Evolutionary conservation across 2,329 filamentous ascomycete species (phyloP).

Genomic region (Blumeria graminis): DNA sequence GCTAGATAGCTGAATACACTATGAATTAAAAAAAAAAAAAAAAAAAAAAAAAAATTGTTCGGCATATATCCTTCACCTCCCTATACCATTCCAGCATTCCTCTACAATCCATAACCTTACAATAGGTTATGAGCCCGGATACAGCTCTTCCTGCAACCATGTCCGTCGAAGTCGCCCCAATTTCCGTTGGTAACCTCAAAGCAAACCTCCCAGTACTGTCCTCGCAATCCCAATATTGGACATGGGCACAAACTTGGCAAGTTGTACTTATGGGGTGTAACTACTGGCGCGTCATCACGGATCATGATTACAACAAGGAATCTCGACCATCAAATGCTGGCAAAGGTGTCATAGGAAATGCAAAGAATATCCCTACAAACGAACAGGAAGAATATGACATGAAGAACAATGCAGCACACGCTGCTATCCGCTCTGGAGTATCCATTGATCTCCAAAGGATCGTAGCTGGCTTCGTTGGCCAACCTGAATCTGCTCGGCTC

Average conservation of each 20-base stretch:
- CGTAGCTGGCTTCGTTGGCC: background rate
- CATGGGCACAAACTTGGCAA: background rate
- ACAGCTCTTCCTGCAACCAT: background rate
- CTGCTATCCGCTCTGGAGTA: background rate
- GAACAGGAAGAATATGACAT: background rate
- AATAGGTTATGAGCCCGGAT: background rate
- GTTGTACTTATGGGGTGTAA: background rate
- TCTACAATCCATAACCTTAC: too few species aligned
- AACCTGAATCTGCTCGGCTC: background rate
- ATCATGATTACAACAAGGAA: background rate
- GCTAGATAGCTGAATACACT: too few species aligned
- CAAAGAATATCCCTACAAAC: background rate
- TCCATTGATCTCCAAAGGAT: background rate
- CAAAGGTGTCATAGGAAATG: background rate
- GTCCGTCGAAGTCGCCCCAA: background rate
- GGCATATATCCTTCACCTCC: too few species aligned
- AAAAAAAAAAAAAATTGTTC: too few species aligned
- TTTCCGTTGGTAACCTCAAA: background rate
- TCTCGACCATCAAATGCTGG: background rate
- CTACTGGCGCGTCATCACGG: background rate
- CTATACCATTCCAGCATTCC: too few species aligned
- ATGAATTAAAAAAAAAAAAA: too few species aligned
- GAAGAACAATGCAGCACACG: background rate
- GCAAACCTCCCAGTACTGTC: background rate
- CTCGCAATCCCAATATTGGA: background rate